Evolutionary conservation across 331 rosid species (phyloP), one percentile per base, ranked within the genome.

Genomic region (Phaseolus coccineus): DNA sequence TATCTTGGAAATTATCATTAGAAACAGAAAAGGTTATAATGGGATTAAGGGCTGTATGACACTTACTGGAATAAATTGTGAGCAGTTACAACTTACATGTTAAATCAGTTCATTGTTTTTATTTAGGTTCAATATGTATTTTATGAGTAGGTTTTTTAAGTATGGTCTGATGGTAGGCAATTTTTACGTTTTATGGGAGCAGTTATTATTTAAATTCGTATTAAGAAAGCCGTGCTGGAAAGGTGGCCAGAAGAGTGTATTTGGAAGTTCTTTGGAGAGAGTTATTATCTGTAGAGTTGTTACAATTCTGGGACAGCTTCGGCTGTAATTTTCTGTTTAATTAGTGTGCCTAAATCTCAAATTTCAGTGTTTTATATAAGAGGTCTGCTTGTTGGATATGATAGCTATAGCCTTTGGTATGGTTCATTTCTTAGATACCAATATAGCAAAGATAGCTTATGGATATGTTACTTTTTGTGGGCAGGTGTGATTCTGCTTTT

Each of bases 401-500:
- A 58, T 68, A 67, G 40, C 67, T 61, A 27, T 33, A 25, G 63
- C 42, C 25, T 2, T 37, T 42, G 70, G 11, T 69, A 66, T 69
- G 24, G 59, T 62, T 70, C 55, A 73, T 62, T 71, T 73, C 39
- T 70, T 65, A 57, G 74, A 71, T 42, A 51, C 53, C 31, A 37
- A 42, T 64, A 37, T 52, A 14, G 35, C 68, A 47, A 50, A 57
- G 24, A 56, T 67, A 66, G 57, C 35, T 71, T 61, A 73, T 80
- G 55, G 22, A 40, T 53, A 53, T 40, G 47, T 78, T 64, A 22
- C 68, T 77, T 73, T 74, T 68, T 15, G 0, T 53, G 76, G 85
- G 83, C 92, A 96, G 99, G 88, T 87, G 92, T 40, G 94, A 93
- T 85, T 93, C 98, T 52, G 97, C 95, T 22, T 92, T 93, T 82